Evolutionary conservation across 495 filamentous ascomycete species (phyloP), one percentile per base, ranked within the genome.

Genomic region (Penicillium canescens): DNA sequence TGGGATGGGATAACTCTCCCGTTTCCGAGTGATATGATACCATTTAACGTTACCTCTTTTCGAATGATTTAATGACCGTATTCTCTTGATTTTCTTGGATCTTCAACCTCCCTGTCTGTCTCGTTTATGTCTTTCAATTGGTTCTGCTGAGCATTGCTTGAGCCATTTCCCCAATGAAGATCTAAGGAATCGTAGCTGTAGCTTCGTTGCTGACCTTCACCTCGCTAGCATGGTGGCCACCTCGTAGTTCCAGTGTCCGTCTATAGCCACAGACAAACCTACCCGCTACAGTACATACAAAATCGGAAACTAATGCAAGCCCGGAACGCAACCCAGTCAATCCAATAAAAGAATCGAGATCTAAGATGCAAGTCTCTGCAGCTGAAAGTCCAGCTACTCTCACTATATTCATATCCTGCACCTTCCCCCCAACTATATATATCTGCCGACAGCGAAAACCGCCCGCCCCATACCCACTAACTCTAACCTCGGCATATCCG

Each of bases 1-100:
- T 49, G 61, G 50, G 55, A 59, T 56, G 59, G 61, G 54, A 46
- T 55, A 38, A 56, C 49, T 52, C 54, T 62, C 61, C 61, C 55
- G 57, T 64, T 68, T 66, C 63, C 62, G 57, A 66, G 63, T 66
- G 63, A 68, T 66, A 66, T 68, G 63, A 68, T 68, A 68, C 65
- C 65, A 63, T 67, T 67, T 67, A 56, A 65, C 62, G 56, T 65
- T 65, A 64, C 51, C 45, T 61, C 47, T 65, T 57, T 52, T 58
- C 52, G 34, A 67, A 67, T 62, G 57, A 68, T 62, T 64, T 63
- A 64, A 63, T 68, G 64, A 67, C 42, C 62, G 61, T 67, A 65
- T 48, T 49, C 33, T 16, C n/a, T 16, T 38, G 34, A 18, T 21
- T 18, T 60, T 39, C 52, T 38, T 58, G 28, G 55, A 44, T 54